Conservation (phyloP, 345 rosid genomes). For the Excoecaria cochinchinensis region DNA sequence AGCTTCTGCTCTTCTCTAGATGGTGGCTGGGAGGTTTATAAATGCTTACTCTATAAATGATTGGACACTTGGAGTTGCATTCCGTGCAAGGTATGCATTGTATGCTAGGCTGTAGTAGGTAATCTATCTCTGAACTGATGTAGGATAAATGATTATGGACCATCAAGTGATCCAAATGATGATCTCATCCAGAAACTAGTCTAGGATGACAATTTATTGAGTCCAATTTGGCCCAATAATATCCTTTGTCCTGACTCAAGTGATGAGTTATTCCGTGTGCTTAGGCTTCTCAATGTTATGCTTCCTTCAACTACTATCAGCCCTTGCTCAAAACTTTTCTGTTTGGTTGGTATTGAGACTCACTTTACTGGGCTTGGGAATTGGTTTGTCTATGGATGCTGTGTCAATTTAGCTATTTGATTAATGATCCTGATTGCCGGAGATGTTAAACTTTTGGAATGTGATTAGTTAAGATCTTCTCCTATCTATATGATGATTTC, state of each 20-base stretch:
- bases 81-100: constrained; percentile 80
- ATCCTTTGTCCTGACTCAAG: neutral
- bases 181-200: neutral
- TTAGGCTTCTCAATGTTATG: neutral
- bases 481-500: neutral
- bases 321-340: neutral
- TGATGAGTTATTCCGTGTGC: neutral
- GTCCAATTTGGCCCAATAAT: neutral
- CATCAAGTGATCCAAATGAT: neutral
- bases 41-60: constrained; percentile 85
- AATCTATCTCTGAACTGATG: neutral
- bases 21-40: constrained; percentile 96
- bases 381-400: neutral
- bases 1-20: constrained; percentile 44
- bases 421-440: neutral
- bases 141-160: neutral
- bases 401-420: neutral
- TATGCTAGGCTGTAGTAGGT: neutral
- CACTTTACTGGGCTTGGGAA: neutral
- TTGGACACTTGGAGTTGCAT: constrained; percentile 94
- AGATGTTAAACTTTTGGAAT: neutral
- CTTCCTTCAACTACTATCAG: neutral
- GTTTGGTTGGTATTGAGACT: neutral
- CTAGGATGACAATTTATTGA: neutral
- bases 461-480: neutral